Evolutionary conservation across 2,329 filamentous ascomycete genomes (phyloP), one percentile per base, ranked within the genome.

Genomic region (Ophiostoma ulmi): DNA sequence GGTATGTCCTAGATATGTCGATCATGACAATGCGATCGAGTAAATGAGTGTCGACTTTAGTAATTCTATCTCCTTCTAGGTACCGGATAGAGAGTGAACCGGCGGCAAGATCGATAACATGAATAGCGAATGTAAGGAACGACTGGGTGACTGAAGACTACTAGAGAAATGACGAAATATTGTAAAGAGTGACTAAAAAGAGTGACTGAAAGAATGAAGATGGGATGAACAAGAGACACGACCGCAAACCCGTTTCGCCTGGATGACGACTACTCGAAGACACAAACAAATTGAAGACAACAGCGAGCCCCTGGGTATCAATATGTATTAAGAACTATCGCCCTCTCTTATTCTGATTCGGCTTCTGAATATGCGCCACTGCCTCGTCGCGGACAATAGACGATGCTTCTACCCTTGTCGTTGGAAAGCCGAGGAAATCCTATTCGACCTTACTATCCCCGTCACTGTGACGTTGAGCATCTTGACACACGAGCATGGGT

Each of bases 231-330:
- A 36, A 63, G 58, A 58, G 52, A 58, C 22, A 58, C 52, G 2
- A 31, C 52, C 5, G 52, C 52, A 58, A 31, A 48, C 44, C 13
- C 52, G 22, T 58, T 58, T 58, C 52, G 52, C 52, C 52, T 31
- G 52, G n/a, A 26, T 58, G 52, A 31, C 52, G 52, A 31, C n/a
- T 58, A 10, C 17, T 48, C 22, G 52, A 13, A 1, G 44, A 48
- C 31, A 48, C n/a, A 58, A 58, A 58, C 52, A 58, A 26, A 58
- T 26, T 8, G 22, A 26, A 22, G 52, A 14, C 17, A 31, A 58
- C n/a, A 26, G 52, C 52, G 52, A 58, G 52, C 52, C 52, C 52
- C 52, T 58, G 52, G n/a, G 52, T 58, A 58, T 31, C n/a, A 58
- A 58, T 58, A 58, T 58, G 52, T 58, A 58, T 26, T 17, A 55